phyloP scores from a whole-genome alignment of 2,329 filamentous ascomycete genomes.

The Aaosphaeria arxii region DNA sequence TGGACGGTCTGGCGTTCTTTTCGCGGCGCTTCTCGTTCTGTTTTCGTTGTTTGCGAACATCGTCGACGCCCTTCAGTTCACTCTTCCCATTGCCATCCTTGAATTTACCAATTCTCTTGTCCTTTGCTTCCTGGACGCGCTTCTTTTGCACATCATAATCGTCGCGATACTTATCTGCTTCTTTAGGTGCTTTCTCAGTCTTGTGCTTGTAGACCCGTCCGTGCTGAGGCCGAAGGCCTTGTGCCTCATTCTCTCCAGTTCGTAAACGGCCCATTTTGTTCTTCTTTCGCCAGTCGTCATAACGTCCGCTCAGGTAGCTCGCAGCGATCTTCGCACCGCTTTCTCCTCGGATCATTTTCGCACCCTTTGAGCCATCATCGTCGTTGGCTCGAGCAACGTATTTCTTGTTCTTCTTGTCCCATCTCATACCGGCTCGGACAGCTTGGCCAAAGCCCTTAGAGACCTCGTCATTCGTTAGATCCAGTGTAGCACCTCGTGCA shows the following conservation, averaged over 20 bases:
- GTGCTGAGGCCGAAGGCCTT: conserved; percentile 31
- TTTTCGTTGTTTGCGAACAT: conserved; percentile 80
- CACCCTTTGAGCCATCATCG: conserved; percentile 78
- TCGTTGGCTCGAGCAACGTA: conserved; percentile 92
- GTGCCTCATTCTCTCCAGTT: conserved; percentile 75
- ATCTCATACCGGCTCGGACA: conserved; percentile 74
- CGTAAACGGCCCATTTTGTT: conserved; percentile 76
- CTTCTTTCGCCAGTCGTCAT: conserved; percentile 86
- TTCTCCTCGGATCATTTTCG: conserved; percentile 79
- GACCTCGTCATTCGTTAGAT: conserved; percentile 85
- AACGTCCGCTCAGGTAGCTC: conserved; percentile 87
- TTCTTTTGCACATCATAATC: conserved; percentile 91
- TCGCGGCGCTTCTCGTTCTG: conserved; percentile 71
- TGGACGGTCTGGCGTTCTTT: conserved; percentile 83
- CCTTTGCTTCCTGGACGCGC: conserved; percentile 80
- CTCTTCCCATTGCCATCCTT: conserved; percentile 68
- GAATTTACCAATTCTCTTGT: conserved; percentile 75
- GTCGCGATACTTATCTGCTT: conserved; percentile 86
- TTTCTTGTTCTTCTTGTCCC: conserved; percentile 96
- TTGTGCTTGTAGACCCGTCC: conserved; percentile 77
- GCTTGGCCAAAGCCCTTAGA: conserved; percentile 73
- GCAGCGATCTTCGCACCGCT: conserved; percentile 95
- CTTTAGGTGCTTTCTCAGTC: conserved; percentile 83
- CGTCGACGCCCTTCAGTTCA: conserved; percentile 78
- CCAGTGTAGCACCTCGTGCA: conserved; percentile 86